Conservation (phyloP, 495 filamentous ascomycete species). For the Podospora fimiseda region DNA sequence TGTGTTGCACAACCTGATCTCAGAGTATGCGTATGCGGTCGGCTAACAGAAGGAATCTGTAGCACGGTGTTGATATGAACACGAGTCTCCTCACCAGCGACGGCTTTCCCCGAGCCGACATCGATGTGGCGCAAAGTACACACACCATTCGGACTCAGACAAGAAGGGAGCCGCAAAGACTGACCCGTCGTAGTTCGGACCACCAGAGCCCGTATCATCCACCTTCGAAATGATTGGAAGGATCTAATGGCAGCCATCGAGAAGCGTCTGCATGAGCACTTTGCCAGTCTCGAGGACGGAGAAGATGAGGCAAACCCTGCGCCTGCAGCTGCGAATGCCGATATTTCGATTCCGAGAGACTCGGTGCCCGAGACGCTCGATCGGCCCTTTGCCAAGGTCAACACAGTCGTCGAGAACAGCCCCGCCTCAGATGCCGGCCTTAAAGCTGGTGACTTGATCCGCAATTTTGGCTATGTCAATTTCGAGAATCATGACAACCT, state of each 20-base stretch:
- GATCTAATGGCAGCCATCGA: conserved; percentile 77
- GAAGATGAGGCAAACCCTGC: conserved; percentile 14
- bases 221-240: conserved; percentile 89
- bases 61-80: conserved; percentile 94
- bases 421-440: conserved; percentile 82
- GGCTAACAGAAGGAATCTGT: conserved; percentile 17
- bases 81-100: conserved; percentile 83
- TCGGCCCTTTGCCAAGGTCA: conserved; percentile 83
- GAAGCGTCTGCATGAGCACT: conserved; percentile 72
- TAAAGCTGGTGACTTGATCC: conserved; percentile 73
- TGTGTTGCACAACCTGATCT: conserved; percentile 22
- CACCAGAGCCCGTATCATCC: conserved; percentile 81
- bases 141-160: not conserved
- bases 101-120: conserved; percentile 86
- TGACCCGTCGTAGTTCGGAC: conserved; percentile 64
- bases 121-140: conserved; percentile 92
- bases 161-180: conserved; percentile 6
- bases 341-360: conserved; percentile 22
- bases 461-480: conserved; percentile 75
- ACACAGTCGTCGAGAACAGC: conserved; percentile 68
- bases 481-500: conserved; percentile 80
- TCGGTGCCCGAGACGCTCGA: conserved; percentile 43
- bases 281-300: conserved; percentile 46
- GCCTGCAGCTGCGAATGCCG: not conserved
- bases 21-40: not conserved